These are phyloP conservation scores for Pichia norvegensis DNA, from an alignment of 1,139 yeast species.

Conservation along the genomic window DNA sequence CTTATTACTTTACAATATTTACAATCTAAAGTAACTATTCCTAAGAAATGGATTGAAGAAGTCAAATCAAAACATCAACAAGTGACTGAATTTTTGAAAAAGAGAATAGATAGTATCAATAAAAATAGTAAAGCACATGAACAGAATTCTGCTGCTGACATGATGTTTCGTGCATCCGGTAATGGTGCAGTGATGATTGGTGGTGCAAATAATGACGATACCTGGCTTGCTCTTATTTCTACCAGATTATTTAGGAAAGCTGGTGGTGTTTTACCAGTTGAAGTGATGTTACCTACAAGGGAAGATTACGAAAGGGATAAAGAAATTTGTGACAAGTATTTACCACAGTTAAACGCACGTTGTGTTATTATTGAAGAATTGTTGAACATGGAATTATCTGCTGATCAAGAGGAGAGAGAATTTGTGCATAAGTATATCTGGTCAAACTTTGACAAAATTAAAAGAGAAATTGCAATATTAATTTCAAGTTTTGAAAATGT, in stretches of 20 bases:
- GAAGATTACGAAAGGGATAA: constrained; percentile 40
- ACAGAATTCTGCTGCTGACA: neutral
- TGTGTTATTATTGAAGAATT: constrained; percentile 33
- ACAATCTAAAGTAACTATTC: constrained; percentile 3
- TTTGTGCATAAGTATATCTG: constrained; percentile 23
- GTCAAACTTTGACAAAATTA: constrained; percentile 30
- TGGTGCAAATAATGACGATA: constrained; percentile 46
- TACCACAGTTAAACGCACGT: constrained; percentile 43
- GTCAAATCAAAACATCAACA: constrained; percentile 5
- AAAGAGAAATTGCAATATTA: constrained; percentile 53
- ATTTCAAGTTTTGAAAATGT: constrained; percentile 54
- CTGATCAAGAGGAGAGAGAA: neutral
- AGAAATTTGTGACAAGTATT: constrained; percentile 38
- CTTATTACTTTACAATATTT: constrained; percentile 2
- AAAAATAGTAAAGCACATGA: neutral
- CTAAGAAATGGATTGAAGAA: constrained; percentile 6
- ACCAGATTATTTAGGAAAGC: constrained; percentile 44
- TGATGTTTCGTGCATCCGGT: constrained; percentile 29
- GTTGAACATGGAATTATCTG: constrained; percentile 19
- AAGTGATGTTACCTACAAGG: constrained; percentile 48
- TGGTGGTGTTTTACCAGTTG: constrained; percentile 53
- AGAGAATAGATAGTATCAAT: neutral
- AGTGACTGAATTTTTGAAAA: neutral
- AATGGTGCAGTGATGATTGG: constrained; percentile 59
- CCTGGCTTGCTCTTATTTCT: constrained; percentile 48